Base-by-base conservation (phyloP, 352 stramenopile genomes). In the Globisporangium rhizosaccharum region DNA sequence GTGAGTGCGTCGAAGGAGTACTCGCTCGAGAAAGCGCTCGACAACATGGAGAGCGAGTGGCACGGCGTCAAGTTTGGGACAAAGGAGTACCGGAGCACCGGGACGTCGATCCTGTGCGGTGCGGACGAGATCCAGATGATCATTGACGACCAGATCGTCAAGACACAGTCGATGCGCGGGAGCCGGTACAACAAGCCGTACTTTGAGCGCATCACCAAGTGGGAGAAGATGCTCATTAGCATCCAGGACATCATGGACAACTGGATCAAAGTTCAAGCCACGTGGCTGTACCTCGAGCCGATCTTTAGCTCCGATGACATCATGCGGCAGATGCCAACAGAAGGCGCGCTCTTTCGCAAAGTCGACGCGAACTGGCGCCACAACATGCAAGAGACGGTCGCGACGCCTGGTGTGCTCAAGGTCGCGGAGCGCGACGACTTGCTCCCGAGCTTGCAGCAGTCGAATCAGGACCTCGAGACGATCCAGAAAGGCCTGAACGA, bases 141-240 rank as follows among this genome's bases (percentile, higher is more conserved):
- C 59, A 90, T 98, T 20, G 90, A 98, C 53, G 93, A 98, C 66
- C 93, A 98, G 70, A 97, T 98, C 46, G 90, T 98, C 26, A 97
- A 98, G 72, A 97, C 90, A 0, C 92, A 98, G 71, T 97, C 92
- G 18, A 98, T 98, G 91, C 82, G 90, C 30, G 91, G 92, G 2
- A 96, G 80, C 57, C 86, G 88, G 2, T 98, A 97, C 68, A 97
- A 98, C 66, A 91, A 96, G 37, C 88, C 92, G 9, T 97, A 98
- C 67, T 80, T 97, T 57, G 75, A 92, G 47, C 71, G 87, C 14
- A 94, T 97, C 44, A 76, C 70, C 48, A 73, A 72, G 49, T 98
- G 92, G 91, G 91, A 98, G 63, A 88, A 94, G 42, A 90, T 93
- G 61, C 71, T 97, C 10, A 87, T 87, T 26, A 78, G 75, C n/a